Conservation (phyloP, 345 rosid species). For the Durio zibethinus region DNA sequence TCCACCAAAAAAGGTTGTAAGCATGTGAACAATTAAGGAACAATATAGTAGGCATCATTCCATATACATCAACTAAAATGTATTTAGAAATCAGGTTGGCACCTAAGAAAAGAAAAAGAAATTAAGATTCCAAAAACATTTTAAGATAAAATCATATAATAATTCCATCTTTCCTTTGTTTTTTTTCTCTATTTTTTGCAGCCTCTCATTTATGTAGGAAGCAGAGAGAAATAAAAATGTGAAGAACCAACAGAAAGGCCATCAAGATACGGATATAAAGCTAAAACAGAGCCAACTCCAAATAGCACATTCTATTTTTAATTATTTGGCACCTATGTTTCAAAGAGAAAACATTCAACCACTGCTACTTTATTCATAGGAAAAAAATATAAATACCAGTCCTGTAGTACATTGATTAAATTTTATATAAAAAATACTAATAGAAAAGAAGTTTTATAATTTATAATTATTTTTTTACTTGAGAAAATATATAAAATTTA, state of each 20-base stretch:
- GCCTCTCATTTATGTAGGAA: neutral
- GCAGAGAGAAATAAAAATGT: neutral
- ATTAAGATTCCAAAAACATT: neutral
- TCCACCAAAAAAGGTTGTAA: no score
- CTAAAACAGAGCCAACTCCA: neutral
- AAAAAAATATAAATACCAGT: neutral
- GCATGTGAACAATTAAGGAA: no score
- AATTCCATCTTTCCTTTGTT: neutral
- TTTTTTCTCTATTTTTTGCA: neutral
- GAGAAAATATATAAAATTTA: no score
- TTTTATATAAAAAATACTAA: no score
- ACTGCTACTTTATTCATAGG: neutral
- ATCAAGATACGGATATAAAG: neutral
- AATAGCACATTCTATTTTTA: constrained; percentile 6
- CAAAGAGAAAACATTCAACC: neutral
- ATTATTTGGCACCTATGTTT: neutral
- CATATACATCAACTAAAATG: neutral
- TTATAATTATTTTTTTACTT: no score
- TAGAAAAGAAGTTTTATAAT: no score
- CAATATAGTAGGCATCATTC: no score
- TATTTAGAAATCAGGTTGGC: neutral
- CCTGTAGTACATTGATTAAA: no score
- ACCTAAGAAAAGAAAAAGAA: no score
- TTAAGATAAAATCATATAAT: neutral
- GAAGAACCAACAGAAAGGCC: neutral